Base-by-base conservation (phyloP, 306 rosid genomes). In the Glycine tomentella region DNA sequence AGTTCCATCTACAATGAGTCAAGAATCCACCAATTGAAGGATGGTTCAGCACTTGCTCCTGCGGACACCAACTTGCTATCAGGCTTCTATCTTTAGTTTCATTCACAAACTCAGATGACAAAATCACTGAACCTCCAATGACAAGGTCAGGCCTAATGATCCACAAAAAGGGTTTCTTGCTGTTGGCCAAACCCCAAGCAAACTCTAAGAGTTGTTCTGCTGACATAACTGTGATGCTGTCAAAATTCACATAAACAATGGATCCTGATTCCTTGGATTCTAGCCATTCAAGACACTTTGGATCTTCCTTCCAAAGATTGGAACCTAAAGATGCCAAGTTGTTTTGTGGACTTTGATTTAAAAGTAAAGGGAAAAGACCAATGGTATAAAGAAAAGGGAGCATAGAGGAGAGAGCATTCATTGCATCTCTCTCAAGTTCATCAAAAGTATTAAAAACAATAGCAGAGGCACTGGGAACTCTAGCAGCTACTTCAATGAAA, bases 291-390 rank as follows among this genome's bases (percentile, higher is more conserved):
- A 59, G 66, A 33, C 66, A 59, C 66, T 10, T 2, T 0, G 40
- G 20, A 10, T 59, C 42, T 25, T 59, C 66, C 66, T 62, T 33
- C 68, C 68, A 62, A 5, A 62, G 68, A 62, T 62, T 62, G 44
- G 68, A 62, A 33, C 68, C 68, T 62, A 31, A 62, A 33, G 68
- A 33, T 33, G 7, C 68, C 68, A 62, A 62, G 5, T 62, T 16
- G 42, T 34, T 62, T 16, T 62, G 16, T 6, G 68, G 45, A 33
- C 45, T 62, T 62, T 62, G 68, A 62, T 12, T 62, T 34, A 31
- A 62, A 62, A 62, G 25, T 11, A n/a, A 62, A 62, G 45, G 16
- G 16, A 33, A 31, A 33, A 16, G 68, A 1, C 68, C 68, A 62
- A 62, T 33, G 17, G 68, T 42, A n/a, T 62, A 33, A 31, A 62